Conservation (phyloP, 2,329 filamentous ascomycete genomes). For the Apiospora arundinis region DNA sequence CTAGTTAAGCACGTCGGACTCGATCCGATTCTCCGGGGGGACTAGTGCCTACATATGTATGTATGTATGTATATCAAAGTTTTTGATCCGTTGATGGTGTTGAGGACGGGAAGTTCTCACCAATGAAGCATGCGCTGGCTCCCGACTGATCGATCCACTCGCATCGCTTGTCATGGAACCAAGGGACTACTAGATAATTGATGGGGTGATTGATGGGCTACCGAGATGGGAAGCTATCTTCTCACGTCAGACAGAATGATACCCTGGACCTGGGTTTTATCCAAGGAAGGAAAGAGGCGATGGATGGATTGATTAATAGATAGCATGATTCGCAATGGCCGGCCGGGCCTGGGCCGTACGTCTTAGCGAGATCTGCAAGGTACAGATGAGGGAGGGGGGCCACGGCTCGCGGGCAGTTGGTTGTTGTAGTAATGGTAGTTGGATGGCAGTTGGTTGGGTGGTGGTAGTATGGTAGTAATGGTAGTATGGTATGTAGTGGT, state of each 20-base stretch:
- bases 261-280: neutral
- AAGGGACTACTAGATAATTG: neutral
- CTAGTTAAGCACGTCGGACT: neutral
- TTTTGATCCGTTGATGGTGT: neutral
- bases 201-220: neutral
- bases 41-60: neutral
- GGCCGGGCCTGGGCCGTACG: no score
- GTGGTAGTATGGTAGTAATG: no score
- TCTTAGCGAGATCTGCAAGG: conserved; percentile 9
- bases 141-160: neutral
- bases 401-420: neutral
- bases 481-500: no score
- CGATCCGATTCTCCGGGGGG: neutral
- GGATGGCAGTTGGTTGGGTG: no score
- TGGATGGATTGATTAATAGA: neutral
- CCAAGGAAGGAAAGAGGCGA: no score
- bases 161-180: no score
- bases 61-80: no score
- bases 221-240: neutral
- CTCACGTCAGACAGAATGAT: neutral
- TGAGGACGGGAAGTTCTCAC: neutral
- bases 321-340: neutral
- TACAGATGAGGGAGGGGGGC: neutral
- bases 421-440: neutral
- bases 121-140: neutral